Base-by-base conservation (phyloP, 495 filamentous ascomycete genomes). In the Talaromyces liani region DNA sequence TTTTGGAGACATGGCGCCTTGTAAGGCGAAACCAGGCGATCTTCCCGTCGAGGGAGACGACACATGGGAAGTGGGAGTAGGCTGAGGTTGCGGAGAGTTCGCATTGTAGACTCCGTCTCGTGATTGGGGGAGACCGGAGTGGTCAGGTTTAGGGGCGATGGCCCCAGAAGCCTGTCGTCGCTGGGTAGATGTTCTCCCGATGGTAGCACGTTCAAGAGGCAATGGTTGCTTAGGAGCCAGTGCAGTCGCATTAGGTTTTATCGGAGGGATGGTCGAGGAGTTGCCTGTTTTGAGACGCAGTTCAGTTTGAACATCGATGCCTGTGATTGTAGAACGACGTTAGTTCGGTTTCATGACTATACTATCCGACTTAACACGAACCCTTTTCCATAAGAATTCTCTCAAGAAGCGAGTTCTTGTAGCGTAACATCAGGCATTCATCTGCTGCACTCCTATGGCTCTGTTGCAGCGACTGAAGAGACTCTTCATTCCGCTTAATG, bases 301-400 rank as follows among this genome's bases (percentile, higher is more conserved):
- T 75, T 98, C 94, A 54, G 93, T 91, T 76, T 98, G 92, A 22
- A 98, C 94, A 80, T 98, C 94, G 73, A 98, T 96, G 65, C 94
- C 92, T 96, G 58, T 22, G 22, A 54, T 64, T 22, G 39, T 18
- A 55, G 60, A 12, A 65, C 63, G 69, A 60, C 69, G 66, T 65
- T 25, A 49, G 41, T 53, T 29, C n/a, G 9, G 16, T 56, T 36
- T 57, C 5, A 41, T 41, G 36, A 41, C 4, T 16, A 41, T 16
- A 16, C 36, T n/a, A 20, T 60, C 20, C 34, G 7, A 66, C 27
- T 45, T 33, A 61, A 24, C 18, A 29, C 72, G 24, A 74, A 93
- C 92, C 95, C 82, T 97, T 98, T 76, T 98, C 94, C 6, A 98
- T 83, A 45, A 98, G 78, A 68, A 98, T 96, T 25, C 95, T 85